Percentiles rank a stretch among this genome's conserved stretches.
Evolutionary conservation across 1,139 yeast genomes (phyloP).

Genomic region (Lodderomyces beijingensis): DNA sequence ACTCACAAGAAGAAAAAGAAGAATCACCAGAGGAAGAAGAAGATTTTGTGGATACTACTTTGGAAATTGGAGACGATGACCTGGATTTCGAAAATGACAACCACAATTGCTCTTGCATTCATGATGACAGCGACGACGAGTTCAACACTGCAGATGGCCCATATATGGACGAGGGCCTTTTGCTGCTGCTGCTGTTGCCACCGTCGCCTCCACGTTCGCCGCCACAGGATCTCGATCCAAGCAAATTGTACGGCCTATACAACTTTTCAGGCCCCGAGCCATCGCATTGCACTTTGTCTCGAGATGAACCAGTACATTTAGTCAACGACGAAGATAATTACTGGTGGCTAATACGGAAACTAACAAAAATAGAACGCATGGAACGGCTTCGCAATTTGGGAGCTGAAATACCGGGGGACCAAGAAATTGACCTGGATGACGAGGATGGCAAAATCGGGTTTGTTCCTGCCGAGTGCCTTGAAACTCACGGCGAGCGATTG

Average conservation of each 20-base stretch:
- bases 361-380: slow-evolving; percentile 38
- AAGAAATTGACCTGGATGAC: slow-evolving; percentile 27
- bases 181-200: slow-evolving; percentile 46
- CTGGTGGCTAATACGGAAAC: slow-evolving; percentile 91
- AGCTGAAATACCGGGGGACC: slow-evolving; percentile 5
- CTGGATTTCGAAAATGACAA: not conserved
- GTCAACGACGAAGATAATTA: slow-evolving; percentile 87
- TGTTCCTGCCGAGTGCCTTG: slow-evolving; percentile 94
- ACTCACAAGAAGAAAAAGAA: slow-evolving; percentile 2
- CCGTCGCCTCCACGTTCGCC: slow-evolving; percentile 77
- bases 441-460: slow-evolving; percentile 76
- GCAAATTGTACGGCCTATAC: slow-evolving; percentile 77
- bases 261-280: slow-evolving; percentile 92
- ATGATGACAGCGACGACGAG: slow-evolving; percentile 14
- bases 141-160: slow-evolving; percentile 3
- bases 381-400: slow-evolving; percentile 7
- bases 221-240: slow-evolving; percentile 80
- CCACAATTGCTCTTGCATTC: not conserved
- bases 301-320: slow-evolving; percentile 80
- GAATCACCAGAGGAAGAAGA: not conserved
- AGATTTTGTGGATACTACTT: not conserved
- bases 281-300: slow-evolving; percentile 75
- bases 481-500: slow-evolving; percentile 84
- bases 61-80: not conserved
- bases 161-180: slow-evolving; percentile 18